These are phyloP conservation scores for Coprinopsis cinerea DNA, from an alignment of 768 basidiomycete species.

Conservation along the genomic window DNA sequence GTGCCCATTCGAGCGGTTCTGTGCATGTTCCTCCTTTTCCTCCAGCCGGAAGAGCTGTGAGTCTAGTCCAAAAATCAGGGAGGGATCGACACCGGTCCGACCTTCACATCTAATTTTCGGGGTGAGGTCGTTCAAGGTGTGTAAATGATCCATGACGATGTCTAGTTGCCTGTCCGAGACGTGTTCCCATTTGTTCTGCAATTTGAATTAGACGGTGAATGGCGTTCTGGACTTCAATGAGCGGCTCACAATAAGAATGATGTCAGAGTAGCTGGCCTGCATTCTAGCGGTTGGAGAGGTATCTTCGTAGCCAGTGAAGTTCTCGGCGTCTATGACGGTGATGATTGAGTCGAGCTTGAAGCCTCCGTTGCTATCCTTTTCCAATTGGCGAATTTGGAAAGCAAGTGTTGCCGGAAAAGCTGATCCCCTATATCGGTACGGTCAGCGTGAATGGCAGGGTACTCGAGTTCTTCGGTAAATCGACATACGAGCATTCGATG, in stretches of 20 bases:
- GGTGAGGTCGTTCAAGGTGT: constrained; percentile 85
- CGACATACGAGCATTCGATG: constrained; percentile 85
- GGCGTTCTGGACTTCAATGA: not conserved
- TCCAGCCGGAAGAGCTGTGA: constrained; percentile 61
- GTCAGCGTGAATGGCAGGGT: not conserved
- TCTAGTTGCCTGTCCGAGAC: constrained; percentile 76
- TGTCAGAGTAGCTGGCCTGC: constrained; percentile 93
- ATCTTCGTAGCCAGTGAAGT: constrained; percentile 91
- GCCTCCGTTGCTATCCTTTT: constrained; percentile 65
- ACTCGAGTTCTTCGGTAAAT: not conserved
- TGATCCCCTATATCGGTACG: constrained; percentile 55
- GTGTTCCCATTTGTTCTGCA: constrained; percentile 87
- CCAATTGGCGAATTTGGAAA: constrained; percentile 89
- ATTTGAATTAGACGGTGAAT: not conserved
- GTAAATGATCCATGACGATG: constrained; percentile 77
- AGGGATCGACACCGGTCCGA: constrained; percentile 63
- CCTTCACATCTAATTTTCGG: constrained; percentile 74
- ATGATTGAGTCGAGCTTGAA: constrained; percentile 86
- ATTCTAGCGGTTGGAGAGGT: constrained; percentile 87
- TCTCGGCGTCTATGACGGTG: constrained; percentile 88
- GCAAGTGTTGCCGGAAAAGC: constrained; percentile 95
- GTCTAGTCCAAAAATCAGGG: constrained; percentile 84
- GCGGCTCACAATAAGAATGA: constrained; percentile 70
- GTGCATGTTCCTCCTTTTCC: constrained; percentile 10
- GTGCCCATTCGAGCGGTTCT: constrained; percentile 5